Base-by-base conservation (phyloP, 164 flowering plant species). In the Liquidambar formosana region DNA sequence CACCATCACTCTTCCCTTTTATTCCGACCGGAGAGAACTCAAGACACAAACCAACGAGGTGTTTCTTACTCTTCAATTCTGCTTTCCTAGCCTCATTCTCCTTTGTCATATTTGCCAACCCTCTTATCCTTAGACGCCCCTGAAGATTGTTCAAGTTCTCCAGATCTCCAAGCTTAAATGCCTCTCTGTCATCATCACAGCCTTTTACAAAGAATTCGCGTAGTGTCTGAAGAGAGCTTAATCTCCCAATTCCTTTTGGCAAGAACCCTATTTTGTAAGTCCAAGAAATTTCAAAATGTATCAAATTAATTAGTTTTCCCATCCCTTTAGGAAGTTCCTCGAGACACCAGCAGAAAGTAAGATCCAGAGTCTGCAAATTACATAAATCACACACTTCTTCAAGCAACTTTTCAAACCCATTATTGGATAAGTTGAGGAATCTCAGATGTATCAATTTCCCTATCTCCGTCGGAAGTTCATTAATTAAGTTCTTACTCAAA, bases 241-340 rank as follows among this genome's bases (percentile, higher is more conserved):
- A 23, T 52, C 58, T 67, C 13, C 49, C 75, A 14, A 76, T 58
- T 26, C 68, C 72, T 68, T 64, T 46, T 4, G 79, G 79, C 43
- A 76, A 13, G 14, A 8, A 12, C 2, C 12, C 22, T 12, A 62
- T 25, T 0, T 0, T 2, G 9, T 1, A 0, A 28, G 63, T 53
- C 12, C 49, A 21, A 76, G 64, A 33, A 33, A 33, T 33, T 6
- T 33, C 6, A 33, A 33, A 6, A 63, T 71, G 65, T 25, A 65
- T 57, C n/a, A 76, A 14, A 47, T 67, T 71, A n/a, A 51, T 21
- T 3, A 76, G 53, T 21, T 63, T 71, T 19, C 61, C 68, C 21
- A 76, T 63, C 10, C 65, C 53, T 13, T 51, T 43, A 25, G 78
- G 78, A 8, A 76, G 56, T 22, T 4, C 27, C 22, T 45, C 1